Base-by-base conservation (phyloP, 2,329 filamentous ascomycete genomes). In the Bimuria novae-zelandiae region DNA sequence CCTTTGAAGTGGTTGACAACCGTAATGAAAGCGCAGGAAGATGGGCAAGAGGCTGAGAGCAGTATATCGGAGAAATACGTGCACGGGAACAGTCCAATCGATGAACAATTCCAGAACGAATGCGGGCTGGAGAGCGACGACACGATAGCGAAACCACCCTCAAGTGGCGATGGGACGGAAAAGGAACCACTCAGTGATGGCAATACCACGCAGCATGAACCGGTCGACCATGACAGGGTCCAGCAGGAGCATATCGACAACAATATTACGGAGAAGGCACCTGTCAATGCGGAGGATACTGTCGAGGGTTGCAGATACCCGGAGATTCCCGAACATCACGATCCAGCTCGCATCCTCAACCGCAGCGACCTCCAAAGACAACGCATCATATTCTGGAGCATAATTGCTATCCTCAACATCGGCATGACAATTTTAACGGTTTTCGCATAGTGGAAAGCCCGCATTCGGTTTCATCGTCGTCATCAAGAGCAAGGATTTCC, bases 401-500 rank as follows among this genome's bases (percentile, higher is more conserved):
- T 43, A 4, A 40, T 50, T 35, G 37, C 37, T 8, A 6, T 12
- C 14, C 19, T 50, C 21, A 50, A 50, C 21, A 29, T 50, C 8
- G 37, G 36, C 7, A 33, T 50, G 37, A 32, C 47, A 5, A 35
- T 50, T 37, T 25, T 43, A 17, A 39, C 11, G 42, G 2, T 42
- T 50, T 22, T 12, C 37, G 16, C 11, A 42, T 3, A 19, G 14
- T 14, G 47, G 47, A 3, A 7, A 35, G 8, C 2, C 43, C 3
- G 19, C 43, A 2, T 43, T 50, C 17, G 16, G 25, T 10, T 50
- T 50, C 12, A 50, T 50, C 7, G 12, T 50, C 12, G 42, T 50
- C 19, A 27, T 43, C 25, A 50, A 50, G 27, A 43, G 27, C 37
- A 50, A 50, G 12, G 47, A 50, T 29, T 43, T 42, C 19, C 21